Conservation (phyloP, 2,329 filamentous ascomycete species). For the Clonostachys rhizophaga region DNA sequence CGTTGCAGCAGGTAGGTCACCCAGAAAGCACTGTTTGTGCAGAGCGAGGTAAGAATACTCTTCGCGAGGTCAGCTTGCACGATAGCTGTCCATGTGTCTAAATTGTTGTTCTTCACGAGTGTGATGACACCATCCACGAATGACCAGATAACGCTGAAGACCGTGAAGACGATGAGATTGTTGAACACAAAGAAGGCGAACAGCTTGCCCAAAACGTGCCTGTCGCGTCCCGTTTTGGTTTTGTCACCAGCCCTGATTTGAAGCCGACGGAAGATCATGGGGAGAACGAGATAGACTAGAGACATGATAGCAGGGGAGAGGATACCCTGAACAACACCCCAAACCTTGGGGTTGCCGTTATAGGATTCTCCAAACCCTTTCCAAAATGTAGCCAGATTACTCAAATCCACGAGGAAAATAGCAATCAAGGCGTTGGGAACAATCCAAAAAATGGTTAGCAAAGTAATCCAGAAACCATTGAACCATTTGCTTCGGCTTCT, state of each 20-base stretch:
- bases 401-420: slow-evolving; percentile 84
- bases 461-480: slow-evolving; percentile 78
- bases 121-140: slow-evolving; percentile 60
- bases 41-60: slow-evolving; percentile 69
- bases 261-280: slow-evolving; percentile 85
- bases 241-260: slow-evolving; percentile 80
- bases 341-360: slow-evolving; percentile 57
- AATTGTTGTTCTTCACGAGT: too few relatives aligned
- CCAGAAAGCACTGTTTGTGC: slow-evolving; percentile 85
- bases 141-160: slow-evolving; percentile 79
- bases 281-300: slow-evolving; percentile 79
- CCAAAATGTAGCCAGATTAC: slow-evolving; percentile 79
- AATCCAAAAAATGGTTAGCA: slow-evolving; percentile 82
- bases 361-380: slow-evolving; percentile 64
- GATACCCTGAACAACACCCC: slow-evolving; percentile 91
- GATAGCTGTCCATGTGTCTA: slow-evolving; percentile 65
- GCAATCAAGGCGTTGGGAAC: slow-evolving; percentile 92
- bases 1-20: slow-evolving; percentile 89
- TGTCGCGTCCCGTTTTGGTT: slow-evolving; percentile 87
- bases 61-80: slow-evolving; percentile 56
- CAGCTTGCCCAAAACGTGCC: slow-evolving; percentile 84
- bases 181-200: slow-evolving; percentile 98
- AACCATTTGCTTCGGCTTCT: slow-evolving; percentile 70
- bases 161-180: slow-evolving; percentile 89
- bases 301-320: slow-evolving; percentile 83